Conservation (phyloP, 2,329 filamentous ascomycete genomes). For the Diplodia mutila region DNA sequence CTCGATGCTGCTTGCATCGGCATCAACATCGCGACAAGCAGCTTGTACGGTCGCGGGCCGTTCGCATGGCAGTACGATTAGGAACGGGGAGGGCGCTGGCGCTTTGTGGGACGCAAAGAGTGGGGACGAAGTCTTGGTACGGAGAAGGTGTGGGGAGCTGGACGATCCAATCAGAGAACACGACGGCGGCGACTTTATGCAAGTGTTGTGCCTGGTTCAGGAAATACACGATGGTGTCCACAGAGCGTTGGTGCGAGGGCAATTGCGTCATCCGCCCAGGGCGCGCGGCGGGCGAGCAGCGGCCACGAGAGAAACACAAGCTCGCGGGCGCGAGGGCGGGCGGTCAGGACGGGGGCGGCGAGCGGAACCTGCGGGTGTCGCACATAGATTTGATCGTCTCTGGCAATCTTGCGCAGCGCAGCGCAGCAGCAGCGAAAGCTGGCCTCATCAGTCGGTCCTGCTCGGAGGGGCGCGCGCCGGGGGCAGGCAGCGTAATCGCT, state of each 20-base stretch:
- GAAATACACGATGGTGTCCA: conserved; percentile 1
- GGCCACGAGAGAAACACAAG: neutral
- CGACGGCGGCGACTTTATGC: conserved; percentile 8
- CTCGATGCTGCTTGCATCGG: neutral
- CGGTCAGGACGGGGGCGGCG: neutral
- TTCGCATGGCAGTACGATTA: conserved; percentile 23
- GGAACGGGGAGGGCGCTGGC: neutral
- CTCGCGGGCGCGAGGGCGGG: neutral
- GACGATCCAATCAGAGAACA: conserved; percentile 10
- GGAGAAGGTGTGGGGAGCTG: conserved; percentile 8
- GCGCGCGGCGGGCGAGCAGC: neutral
- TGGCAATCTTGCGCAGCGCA: neutral
- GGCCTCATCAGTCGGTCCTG: conserved; percentile 20
- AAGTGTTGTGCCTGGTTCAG: neutral
- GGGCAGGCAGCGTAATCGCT: conserved; percentile 14
- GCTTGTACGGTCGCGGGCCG: neutral
- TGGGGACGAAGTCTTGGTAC: conserved; percentile 18
- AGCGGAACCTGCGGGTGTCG: neutral
- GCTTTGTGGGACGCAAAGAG: neutral
- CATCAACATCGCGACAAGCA: conserved; percentile 1
- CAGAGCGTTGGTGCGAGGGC: neutral
- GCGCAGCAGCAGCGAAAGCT: conserved; percentile 1
- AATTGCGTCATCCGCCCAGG: neutral
- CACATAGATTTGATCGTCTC: conserved; percentile 16
- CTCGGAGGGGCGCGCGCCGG: conserved; percentile 8